These are phyloP conservation scores for Pseudocercospora ulei DNA, from an alignment of 2,329 filamentous ascomycete genomes.

Conservation along the genomic window DNA sequence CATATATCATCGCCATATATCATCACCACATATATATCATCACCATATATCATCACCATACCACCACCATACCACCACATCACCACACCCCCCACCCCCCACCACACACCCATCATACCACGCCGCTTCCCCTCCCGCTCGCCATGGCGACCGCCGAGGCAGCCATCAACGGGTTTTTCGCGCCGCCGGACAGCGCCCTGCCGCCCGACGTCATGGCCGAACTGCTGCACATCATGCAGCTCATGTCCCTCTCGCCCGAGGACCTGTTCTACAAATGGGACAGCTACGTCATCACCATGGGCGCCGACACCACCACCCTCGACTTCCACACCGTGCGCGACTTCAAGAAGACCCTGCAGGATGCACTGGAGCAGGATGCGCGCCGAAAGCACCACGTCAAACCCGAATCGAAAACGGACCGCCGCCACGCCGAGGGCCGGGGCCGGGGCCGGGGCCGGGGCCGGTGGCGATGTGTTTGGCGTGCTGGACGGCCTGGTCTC, in stretches of 20 bases:
- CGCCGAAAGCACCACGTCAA: conserved; percentile 51
- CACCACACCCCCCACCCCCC: too few species aligned
- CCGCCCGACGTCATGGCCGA: conserved; percentile 70
- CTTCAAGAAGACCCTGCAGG: conserved; percentile 80
- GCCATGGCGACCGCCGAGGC: conserved; percentile 44
- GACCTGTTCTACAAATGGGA: conserved; percentile 99
- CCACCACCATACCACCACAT: too few species aligned
- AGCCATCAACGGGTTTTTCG: conserved; percentile 53
- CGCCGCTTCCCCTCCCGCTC: too few species aligned
- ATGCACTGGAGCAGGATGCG: conserved; percentile 67
- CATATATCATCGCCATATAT: too few species aligned
- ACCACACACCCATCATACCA: too few species aligned
- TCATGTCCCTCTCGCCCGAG: conserved; percentile 70
- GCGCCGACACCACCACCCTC: conserved; percentile 62
- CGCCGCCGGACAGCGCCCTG: conserved; percentile 45
- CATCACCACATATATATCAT: too few species aligned
- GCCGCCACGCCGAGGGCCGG: conserved; percentile 51
- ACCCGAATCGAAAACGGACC: conserved; percentile 51
- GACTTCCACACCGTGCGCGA: conserved; percentile 61
- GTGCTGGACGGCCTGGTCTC: conserved; percentile 44
- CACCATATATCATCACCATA: too few species aligned
- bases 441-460: too few species aligned
- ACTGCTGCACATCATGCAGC: conserved; percentile 72
- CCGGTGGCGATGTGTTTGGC: conserved; percentile 62
- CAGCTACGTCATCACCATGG: conserved; percentile 92